Evolutionary conservation across 345 rosid species (phyloP).

Genomic region (Populus tremula): DNA sequence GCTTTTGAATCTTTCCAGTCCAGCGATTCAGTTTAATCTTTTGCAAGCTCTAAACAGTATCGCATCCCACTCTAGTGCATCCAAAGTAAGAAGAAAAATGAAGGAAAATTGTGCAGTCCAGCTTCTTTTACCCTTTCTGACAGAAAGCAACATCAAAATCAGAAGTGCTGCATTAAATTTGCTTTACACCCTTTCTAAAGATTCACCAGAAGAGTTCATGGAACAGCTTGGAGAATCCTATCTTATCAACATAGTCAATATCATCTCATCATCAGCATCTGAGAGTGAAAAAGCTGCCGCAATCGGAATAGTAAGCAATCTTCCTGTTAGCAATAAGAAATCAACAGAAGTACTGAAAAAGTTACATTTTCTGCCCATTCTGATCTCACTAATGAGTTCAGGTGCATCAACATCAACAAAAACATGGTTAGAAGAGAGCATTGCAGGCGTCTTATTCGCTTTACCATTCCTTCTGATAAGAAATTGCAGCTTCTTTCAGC

Average conservation of each 20-base stretch:
- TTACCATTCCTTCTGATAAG: constrained; percentile 57
- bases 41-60: constrained; percentile 59
- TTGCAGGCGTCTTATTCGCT: constrained; percentile 49
- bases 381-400: constrained; percentile 38
- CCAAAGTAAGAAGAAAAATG: constrained; percentile 56
- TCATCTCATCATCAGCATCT: constrained; percentile 32
- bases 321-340: constrained; percentile 47
- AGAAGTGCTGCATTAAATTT: constrained; percentile 53
- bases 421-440: constrained; percentile 37
- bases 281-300: constrained; percentile 54
- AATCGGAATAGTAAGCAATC: constrained; percentile 53
- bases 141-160: constrained; percentile 40
- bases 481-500: constrained; percentile 53
- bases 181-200: constrained; percentile 47
- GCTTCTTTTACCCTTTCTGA: constrained; percentile 63
- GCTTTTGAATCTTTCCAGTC: constrained; percentile 60
- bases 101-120: constrained; percentile 58
- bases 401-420: constrained; percentile 17
- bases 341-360: constrained; percentile 45
- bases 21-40: constrained; percentile 52
- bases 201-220: constrained; percentile 43
- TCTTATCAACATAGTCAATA: constrained; percentile 34
- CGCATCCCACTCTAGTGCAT: constrained; percentile 50
- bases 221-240: constrained; percentile 55
- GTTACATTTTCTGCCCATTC: constrained; percentile 40